Evolutionary conservation across 2,329 filamentous ascomycete genomes (phyloP).

Genomic region (Arthrobotrys musiformis): DNA sequence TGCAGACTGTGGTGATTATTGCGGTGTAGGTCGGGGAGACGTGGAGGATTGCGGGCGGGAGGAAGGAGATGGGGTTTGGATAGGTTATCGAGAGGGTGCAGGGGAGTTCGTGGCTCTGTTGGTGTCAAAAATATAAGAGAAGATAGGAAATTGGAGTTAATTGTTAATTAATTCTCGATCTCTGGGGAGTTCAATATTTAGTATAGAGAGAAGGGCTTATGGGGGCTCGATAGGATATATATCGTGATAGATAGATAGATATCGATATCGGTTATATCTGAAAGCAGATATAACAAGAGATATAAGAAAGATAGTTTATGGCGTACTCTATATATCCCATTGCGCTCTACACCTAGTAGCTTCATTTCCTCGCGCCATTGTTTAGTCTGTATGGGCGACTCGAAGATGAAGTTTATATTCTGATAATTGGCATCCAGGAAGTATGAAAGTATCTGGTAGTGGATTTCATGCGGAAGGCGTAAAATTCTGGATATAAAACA

Average conservation of each 20-base stretch:
- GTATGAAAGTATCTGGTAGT: slow-evolving; percentile 16
- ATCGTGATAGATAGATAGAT: no score
- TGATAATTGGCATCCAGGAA: background rate
- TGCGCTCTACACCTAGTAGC: background rate
- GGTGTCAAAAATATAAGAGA: background rate
- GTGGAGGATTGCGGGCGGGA: background rate
- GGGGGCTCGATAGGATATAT: no score
- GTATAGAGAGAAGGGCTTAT: background rate
- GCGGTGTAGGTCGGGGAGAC: background rate
- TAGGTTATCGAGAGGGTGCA: background rate
- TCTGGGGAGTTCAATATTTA: background rate
- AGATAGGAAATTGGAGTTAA: background rate
- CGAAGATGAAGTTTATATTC: slow-evolving; percentile 3
- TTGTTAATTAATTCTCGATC: background rate
- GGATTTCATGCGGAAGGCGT: slow-evolving; percentile 22
- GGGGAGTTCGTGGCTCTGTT: background rate
- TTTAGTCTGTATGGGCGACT: background rate
- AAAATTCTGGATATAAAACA: background rate
- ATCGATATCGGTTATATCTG: no score
- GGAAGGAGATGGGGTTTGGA: background rate
- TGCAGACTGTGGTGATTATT: background rate
- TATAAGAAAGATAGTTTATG: background rate
- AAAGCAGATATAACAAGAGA: background rate
- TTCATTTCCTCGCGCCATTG: slow-evolving; percentile 2
- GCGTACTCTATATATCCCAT: background rate